phyloP scores from a whole-genome alignment of 1,284 basidiomycete species.

The Pseudomicrostroma phylloplanum region DNA sequence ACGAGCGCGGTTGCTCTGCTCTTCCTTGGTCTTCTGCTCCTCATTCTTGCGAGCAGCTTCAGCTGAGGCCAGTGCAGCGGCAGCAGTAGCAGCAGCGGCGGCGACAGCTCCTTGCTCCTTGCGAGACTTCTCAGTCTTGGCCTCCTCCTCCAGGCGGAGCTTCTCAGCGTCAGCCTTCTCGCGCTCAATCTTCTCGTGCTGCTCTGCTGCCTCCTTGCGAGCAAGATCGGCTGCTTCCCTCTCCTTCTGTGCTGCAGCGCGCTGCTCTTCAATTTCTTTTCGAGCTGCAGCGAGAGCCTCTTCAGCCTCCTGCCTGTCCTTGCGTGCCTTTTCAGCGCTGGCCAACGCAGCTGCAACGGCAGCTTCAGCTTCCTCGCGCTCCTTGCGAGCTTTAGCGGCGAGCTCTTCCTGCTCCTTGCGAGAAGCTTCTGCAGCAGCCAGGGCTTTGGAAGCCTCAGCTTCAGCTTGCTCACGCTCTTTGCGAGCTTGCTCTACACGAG shows the following conservation, averaged over 20 bases:
- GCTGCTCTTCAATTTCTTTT: slow-evolving; percentile 1
- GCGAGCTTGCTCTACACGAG: not conserved
- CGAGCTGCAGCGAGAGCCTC: slow-evolving; percentile 4
- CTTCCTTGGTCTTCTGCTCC: not conserved
- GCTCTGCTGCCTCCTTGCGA: not conserved
- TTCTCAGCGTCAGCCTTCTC: slow-evolving; percentile 9
- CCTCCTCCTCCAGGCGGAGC: slow-evolving; percentile 11
- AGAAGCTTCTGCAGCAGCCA: slow-evolving; percentile 3
- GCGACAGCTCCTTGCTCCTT: not conserved
- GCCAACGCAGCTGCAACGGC: not conserved
- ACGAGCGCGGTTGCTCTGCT: not conserved
- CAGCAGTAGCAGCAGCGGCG: slow-evolving; percentile 5
- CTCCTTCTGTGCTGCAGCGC: not conserved
- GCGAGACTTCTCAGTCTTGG: slow-evolving; percentile 10
- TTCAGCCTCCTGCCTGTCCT: slow-evolving; percentile 10
- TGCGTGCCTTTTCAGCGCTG: slow-evolving; percentile 5
- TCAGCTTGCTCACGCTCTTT: not conserved
- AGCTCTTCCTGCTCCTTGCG: slow-evolving; percentile 3
- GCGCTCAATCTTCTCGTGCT: not conserved
- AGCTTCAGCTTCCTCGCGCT: not conserved
- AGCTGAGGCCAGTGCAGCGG: not conserved
- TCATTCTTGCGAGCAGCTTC: not conserved
- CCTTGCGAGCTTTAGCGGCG: slow-evolving; percentile 1
- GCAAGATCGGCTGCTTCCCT: slow-evolving; percentile 1
- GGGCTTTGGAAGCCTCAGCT: not conserved